Base-by-base conservation (phyloP, 768 basidiomycete species). In the Leccinum subgranulosum region DNA sequence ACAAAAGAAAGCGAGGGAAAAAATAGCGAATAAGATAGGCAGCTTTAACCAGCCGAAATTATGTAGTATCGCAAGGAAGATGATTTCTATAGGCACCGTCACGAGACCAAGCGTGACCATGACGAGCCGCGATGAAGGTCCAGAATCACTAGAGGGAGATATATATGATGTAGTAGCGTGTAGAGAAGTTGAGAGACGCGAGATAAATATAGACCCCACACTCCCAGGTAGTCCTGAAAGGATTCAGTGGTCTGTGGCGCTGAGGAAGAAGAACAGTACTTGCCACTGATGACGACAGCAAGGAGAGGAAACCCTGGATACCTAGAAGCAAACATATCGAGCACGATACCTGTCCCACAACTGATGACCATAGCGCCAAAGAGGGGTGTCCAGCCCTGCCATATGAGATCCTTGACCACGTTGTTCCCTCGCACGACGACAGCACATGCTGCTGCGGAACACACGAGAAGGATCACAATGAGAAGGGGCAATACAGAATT, bases 321-420 rank as follows among this genome's bases (percentile, higher is more conserved):
- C 34, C 84, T 79, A 61, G 85, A 87, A 6, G 96, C 94, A 61
- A 95, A 97, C 49, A 82, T 80, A 65, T 98, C 94, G 10, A 99
- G 83, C 0, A 98, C 88, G 60, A 98, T 87, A 0, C 97, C 97
- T 0, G 96, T 90, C 1, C 84, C 92, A 57, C 86, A 89, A 64
- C 86, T 88, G 64, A 96, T 91, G 46, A 84, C 70, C 92, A 96
- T 94, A 6, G 93, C 92, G n/a, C 84, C 84, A 55, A 97, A 87
- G 2, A 98, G 79, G 0, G 97, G 94, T 1, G 81, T 75, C 97
- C 97, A 99, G 3, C 96, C 97, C 52, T 90, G 82, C 45, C 78
- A 81, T 10, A 98, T 79, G 3, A 98, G 81, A 6, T 85, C 82
- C 54, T 81, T 80, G 15, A 91, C 88, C 66, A 84, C 75, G 52